Conservation (phyloP, 2,329 filamentous ascomycete genomes). For the Xylaria sp. region DNA sequence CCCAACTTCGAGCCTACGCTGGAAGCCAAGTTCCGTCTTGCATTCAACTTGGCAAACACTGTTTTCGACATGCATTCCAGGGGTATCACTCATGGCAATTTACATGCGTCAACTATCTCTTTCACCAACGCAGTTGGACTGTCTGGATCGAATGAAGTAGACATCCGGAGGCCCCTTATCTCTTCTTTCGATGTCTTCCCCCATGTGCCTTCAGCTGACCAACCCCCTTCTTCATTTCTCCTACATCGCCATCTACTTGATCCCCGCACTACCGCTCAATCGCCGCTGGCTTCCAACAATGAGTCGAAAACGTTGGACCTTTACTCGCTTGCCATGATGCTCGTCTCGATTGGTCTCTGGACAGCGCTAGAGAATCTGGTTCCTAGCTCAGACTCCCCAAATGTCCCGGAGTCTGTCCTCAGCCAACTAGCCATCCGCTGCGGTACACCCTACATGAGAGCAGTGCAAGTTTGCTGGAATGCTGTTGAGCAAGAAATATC, state of each 20-base stretch:
- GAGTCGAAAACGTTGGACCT: conserved; percentile 60
- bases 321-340: conserved; percentile 66
- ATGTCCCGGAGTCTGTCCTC: conserved; percentile 56
- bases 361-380: conserved; percentile 55
- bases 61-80: conserved; percentile 68
- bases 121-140: conserved; percentile 51
- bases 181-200: conserved; percentile 72
- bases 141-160: conserved; percentile 43
- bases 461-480: conserved; percentile 64
- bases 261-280: conserved; percentile 45
- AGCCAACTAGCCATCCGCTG: conserved; percentile 62
- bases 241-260: conserved; percentile 65
- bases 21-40: conserved; percentile 71
- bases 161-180: conserved; percentile 63
- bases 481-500: conserved; percentile 60
- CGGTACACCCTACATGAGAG: conserved; percentile 69
- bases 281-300: conserved; percentile 43
- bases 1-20: conserved; percentile 58
- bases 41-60: conserved; percentile 65
- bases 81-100: conserved; percentile 64
- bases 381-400: conserved; percentile 41
- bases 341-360: conserved; percentile 74
- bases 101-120: conserved; percentile 61
- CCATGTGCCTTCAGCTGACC: conserved; percentile 36
- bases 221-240: conserved; percentile 30